A percentile compares a stretch with the other conserved stretches of the same genome.
Evolutionary conservation across 2,329 filamentous ascomycete species (phyloP).

Genomic region (Sporothrix brasiliensis): DNA sequence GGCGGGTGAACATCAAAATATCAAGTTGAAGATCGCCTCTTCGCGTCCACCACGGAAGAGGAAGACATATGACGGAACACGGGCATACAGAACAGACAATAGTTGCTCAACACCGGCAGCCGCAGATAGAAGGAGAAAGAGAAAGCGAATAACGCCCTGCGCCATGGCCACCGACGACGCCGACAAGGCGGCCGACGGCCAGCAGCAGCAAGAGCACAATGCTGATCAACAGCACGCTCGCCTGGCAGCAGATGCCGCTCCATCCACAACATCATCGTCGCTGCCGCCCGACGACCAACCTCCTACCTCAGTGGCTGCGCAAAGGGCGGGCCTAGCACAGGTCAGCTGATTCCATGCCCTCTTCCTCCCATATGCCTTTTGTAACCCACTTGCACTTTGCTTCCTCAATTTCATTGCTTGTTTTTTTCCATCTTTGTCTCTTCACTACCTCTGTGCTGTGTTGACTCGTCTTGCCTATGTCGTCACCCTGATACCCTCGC

Average conservation of each 20-base stretch:
- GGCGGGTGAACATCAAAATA: neutral
- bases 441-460: neutral
- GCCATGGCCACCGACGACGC: slow-evolving; percentile 26
- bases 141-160: neutral
- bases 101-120: neutral
- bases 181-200: neutral
- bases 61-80: slow-evolving; percentile 1
- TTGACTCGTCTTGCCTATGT: slow-evolving; percentile 6
- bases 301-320: slow-evolving; percentile 17
- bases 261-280: slow-evolving; percentile 14
- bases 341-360: slow-evolving; percentile 25
- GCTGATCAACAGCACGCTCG: slow-evolving; percentile 1
- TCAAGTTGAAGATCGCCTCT: slow-evolving; percentile 7
- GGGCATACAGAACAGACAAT: neutral
- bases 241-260: slow-evolving; percentile 16
- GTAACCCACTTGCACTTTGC: neutral
- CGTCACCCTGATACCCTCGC: neutral
- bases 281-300: slow-evolving; percentile 13
- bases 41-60: neutral
- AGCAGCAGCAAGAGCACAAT: neutral
- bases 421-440: neutral
- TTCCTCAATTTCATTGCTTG: neutral
- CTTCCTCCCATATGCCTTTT: neutral
- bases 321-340: slow-evolving; percentile 31
- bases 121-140: neutral